Base-by-base conservation (phyloP, 2,329 filamentous ascomycete genomes). In the Exophiala sp. region DNA sequence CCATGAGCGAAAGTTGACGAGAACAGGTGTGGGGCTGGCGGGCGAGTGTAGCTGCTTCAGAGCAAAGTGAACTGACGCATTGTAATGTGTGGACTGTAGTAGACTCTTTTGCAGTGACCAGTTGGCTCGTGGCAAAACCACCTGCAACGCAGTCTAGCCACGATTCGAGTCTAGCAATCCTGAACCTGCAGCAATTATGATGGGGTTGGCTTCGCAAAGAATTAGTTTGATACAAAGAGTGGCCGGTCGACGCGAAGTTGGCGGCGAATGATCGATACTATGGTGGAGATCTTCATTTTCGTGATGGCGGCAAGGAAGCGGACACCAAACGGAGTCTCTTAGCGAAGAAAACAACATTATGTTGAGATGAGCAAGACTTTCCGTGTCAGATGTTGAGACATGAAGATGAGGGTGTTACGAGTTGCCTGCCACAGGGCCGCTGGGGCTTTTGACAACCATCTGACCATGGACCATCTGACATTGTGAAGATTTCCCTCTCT, bases 281-380 rank as follows among this genome's bases (percentile, higher is more conserved):
- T 36, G 38, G 52, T 59, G 57, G 56, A 59, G 52, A 53, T 38
- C 42, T 34, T 47, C 32, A 21, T 57, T 56, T 54, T 57, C 53
- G 50, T 59, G 47, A 54, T 39, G 53, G 57, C 50, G 49, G 29
- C 39, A 51, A 32, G 24, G 12, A 34, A 47, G 34, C 24, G 33
- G 52, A 49, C 21, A 38, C 41, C 36, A 9, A 50, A 20, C 39
- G 16, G 12, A 21, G 16, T 16, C 39, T 42, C 16, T 18, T 18
- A 34, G 20, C 36, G 45, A 39, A 24, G 10, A 24, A 43, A 43
- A 43, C 5, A n/a, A n/a, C 7, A 24, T 18, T 20, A 24, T 43
- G 41, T 43, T 32, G 41, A 32, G 20, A 43, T n/a, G n/a, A n/a
- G 24, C 24, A 29, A 8, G 24, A 29, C 4, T 8, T 29, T 29